phyloP scores from a whole-genome alignment of 345 rosid genomes.

The Kernera saxatilis region DNA sequence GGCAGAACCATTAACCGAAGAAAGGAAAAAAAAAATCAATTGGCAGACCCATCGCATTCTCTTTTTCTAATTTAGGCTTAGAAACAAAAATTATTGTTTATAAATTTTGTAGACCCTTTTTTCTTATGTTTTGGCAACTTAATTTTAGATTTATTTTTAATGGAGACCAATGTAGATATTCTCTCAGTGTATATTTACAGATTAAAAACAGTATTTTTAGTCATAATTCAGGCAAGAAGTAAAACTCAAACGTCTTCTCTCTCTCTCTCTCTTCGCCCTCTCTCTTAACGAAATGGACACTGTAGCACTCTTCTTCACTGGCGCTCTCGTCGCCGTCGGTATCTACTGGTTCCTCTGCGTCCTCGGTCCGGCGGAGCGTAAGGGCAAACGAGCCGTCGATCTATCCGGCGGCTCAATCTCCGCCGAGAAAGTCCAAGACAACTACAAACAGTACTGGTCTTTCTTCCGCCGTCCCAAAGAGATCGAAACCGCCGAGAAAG shows the following conservation, averaged over 20 bases:
- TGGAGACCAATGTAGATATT: neutral
- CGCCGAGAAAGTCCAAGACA: constrained; percentile 80
- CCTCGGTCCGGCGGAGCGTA: constrained; percentile 80
- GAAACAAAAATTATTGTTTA: too few relatives aligned
- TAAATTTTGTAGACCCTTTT: too few relatives aligned
- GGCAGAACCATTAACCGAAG: neutral
- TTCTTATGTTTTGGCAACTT: neutral
- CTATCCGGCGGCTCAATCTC: constrained; percentile 95
- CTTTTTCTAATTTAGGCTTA: neutral
- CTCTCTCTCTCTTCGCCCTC: neutral
- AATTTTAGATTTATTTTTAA: neutral
- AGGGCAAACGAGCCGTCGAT: constrained; percentile 73
- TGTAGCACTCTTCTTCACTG: constrained; percentile 58
- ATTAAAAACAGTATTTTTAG: neutral
- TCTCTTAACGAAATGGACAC: constrained; percentile 39
- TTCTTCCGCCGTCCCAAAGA: constrained; percentile 95
- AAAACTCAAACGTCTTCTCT: neutral
- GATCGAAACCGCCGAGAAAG: constrained; percentile 79
- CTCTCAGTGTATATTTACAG: neutral
- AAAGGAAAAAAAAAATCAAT: neutral
- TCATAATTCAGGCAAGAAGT: neutral
- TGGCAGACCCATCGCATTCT: neutral
- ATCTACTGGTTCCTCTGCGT: constrained; percentile 91
- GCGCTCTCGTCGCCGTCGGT: constrained; percentile 64
- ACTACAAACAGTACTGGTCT: constrained; percentile 82